Evolutionary conservation across 2,329 filamentous ascomycete species (phyloP).

Genomic region (Coleophoma eucalyptorum): DNA sequence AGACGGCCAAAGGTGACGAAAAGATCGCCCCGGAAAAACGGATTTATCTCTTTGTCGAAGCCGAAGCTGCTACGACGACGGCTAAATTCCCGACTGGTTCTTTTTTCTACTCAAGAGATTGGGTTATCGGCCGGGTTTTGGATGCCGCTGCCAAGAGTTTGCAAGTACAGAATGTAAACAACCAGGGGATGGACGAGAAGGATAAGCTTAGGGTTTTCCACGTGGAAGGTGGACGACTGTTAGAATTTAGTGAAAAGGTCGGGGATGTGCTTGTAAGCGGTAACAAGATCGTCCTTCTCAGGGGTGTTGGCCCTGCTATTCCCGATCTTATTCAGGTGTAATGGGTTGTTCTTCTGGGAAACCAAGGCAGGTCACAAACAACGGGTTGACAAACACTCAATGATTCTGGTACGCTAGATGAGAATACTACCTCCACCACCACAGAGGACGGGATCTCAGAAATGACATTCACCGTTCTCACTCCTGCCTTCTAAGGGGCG

Average conservation of each 20-base stretch:
- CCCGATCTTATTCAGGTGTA: conserved; percentile 57
- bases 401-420: too few species aligned
- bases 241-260: conserved; percentile 87
- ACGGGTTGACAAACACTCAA: too few species aligned
- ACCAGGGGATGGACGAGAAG: conserved; percentile 70
- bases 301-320: conserved; percentile 76
- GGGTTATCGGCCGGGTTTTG: conserved; percentile 82
- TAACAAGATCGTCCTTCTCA: conserved; percentile 83
- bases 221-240: conserved; percentile 79
- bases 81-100: conserved; percentile 78
- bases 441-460: too few species aligned
- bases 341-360: too few species aligned
- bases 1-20: conserved; percentile 83
- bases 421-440: too few species aligned
- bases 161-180: conserved; percentile 82
- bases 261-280: conserved; percentile 71
- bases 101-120: conserved; percentile 79
- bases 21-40: conserved; percentile 78
- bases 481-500: too few species aligned
- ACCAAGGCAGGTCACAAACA: too few species aligned
- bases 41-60: conserved; percentile 88
- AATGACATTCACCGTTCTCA: too few species aligned
- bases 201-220: conserved; percentile 86
- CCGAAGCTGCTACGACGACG: conserved; percentile 79
- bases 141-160: conserved; percentile 74